A percentile compares a stretch with the other conserved stretches of the same genome.
Conservation (phyloP, 306 rosid species). For the Psophocarpus tetragonolobus region DNA sequence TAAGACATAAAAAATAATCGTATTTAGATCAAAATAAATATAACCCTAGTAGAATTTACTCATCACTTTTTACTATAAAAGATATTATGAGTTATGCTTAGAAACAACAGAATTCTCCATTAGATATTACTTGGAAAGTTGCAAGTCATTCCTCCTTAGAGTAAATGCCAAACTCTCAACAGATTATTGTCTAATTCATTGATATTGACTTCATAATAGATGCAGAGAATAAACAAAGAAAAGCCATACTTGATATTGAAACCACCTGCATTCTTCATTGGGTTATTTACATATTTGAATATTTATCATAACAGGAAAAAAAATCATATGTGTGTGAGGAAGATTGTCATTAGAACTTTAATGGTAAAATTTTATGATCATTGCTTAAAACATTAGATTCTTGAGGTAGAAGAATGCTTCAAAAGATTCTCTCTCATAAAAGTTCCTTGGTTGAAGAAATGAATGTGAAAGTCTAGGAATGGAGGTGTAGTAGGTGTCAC, state of each 20-base stretch:
- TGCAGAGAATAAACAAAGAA: neutral
- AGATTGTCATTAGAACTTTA: neutral
- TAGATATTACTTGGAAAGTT: neutral
- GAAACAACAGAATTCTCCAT: neutral
- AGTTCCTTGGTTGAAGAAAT: no score
- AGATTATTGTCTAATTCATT: neutral
- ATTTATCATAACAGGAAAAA: neutral
- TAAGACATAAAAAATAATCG: neutral
- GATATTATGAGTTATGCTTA: conserved; percentile 6
- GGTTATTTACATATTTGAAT: neutral
- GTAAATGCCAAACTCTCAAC: neutral
- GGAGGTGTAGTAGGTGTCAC: no score
- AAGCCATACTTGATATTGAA: neutral
- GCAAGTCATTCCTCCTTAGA: conserved; percentile 1
- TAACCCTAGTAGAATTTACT: neutral
- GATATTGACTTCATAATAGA: neutral
- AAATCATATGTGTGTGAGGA: neutral
- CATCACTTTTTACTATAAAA: neutral
- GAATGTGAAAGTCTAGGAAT: no score
- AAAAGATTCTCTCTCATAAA: no score
- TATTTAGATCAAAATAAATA: neutral
- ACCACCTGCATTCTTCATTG: neutral
- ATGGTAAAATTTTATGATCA: neutral
- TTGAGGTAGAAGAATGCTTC: no score
- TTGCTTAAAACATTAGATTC: neutral